These are phyloP conservation scores for Pyricularia sp. DNA, from an alignment of 2,329 filamentous ascomycete genomes.

Conservation along the genomic window DNA sequence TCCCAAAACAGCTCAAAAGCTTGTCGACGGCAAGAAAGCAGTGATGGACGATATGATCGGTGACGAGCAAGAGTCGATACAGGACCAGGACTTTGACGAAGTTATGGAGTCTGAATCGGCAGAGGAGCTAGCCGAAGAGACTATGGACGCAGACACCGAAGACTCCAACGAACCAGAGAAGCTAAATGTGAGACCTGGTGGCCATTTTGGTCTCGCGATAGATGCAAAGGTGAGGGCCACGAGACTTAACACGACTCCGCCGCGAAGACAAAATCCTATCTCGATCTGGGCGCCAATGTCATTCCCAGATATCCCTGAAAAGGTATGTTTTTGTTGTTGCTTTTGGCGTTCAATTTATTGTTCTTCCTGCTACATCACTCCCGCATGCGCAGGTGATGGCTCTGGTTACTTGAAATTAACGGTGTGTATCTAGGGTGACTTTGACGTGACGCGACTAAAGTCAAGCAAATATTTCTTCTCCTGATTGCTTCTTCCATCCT, in stretches of 20 bases:
- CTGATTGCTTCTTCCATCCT: background rate
- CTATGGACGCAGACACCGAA: slow-evolving; percentile 8
- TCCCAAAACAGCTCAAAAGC: background rate
- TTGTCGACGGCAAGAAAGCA: background rate
- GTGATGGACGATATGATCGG: background rate
- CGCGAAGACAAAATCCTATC: background rate
- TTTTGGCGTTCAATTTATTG: background rate
- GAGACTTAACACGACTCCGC: too few species aligned
- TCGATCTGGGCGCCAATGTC: background rate
- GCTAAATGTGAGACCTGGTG: too few species aligned
- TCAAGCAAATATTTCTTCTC: slow-evolving; percentile 3
- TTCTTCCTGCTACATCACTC: background rate
- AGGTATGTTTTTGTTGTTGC: background rate
- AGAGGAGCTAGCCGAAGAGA: slow-evolving; percentile 8
- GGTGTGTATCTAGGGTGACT: background rate
- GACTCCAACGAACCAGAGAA: slow-evolving; percentile 4
- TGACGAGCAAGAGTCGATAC: background rate
- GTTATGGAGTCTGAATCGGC: background rate
- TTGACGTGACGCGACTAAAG: slow-evolving; percentile 2
- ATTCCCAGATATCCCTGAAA: background rate
- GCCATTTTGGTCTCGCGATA: background rate
- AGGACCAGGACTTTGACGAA: background rate
- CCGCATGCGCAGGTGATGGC: background rate
- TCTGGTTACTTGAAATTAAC: background rate
- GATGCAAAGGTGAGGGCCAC: too few species aligned